These are phyloP conservation scores for Naganishia sp. DNA, from an alignment of 1,284 basidiomycete genomes.

Conservation along the genomic window DNA sequence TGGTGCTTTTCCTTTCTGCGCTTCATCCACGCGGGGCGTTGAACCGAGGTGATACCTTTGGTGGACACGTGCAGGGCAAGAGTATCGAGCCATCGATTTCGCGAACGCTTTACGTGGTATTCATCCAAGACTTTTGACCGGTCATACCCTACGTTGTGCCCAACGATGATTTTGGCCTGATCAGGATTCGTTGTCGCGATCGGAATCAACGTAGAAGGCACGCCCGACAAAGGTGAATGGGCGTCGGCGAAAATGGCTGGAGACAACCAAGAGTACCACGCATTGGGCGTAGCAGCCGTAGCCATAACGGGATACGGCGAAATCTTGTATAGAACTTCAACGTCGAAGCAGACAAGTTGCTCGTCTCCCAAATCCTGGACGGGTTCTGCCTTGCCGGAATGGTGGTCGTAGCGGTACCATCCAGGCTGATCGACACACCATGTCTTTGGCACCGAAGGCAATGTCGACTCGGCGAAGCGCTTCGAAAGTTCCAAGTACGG, in stretches of 20 bases:
- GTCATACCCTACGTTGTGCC: slow-evolving; percentile 96
- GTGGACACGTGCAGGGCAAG: slow-evolving; percentile 94
- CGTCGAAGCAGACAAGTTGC: slow-evolving; percentile 79
- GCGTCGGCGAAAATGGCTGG: slow-evolving; percentile 80
- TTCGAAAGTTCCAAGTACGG: slow-evolving; percentile 80
- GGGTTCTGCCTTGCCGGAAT: slow-evolving; percentile 40
- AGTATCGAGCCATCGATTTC: slow-evolving; percentile 88
- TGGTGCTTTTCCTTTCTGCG: slow-evolving; percentile 60
- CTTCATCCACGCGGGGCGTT: slow-evolving; percentile 89
- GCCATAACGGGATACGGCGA: slow-evolving; percentile 86
- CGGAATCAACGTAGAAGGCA: slow-evolving; percentile 43
- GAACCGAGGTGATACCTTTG: slow-evolving; percentile 91
- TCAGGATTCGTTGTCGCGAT: slow-evolving; percentile 38
- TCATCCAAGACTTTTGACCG: slow-evolving; percentile 82
- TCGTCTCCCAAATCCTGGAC: slow-evolving; percentile 61
- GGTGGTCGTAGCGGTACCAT: slow-evolving; percentile 80
- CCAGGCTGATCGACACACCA: slow-evolving; percentile 75
- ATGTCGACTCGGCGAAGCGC: slow-evolving; percentile 59
- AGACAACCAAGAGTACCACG: slow-evolving; percentile 96
- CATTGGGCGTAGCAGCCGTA: slow-evolving; percentile 75
- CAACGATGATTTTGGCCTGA: slow-evolving; percentile 71
- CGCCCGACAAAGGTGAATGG: slow-evolving; percentile 28
- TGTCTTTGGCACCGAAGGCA: slow-evolving; percentile 65
- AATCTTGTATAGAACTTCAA: slow-evolving; percentile 86
- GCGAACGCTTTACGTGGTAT: slow-evolving; percentile 69